Evolutionary conservation across 257 asterid species (phyloP).

Genomic region (Ocimum tenuiflorum): DNA sequence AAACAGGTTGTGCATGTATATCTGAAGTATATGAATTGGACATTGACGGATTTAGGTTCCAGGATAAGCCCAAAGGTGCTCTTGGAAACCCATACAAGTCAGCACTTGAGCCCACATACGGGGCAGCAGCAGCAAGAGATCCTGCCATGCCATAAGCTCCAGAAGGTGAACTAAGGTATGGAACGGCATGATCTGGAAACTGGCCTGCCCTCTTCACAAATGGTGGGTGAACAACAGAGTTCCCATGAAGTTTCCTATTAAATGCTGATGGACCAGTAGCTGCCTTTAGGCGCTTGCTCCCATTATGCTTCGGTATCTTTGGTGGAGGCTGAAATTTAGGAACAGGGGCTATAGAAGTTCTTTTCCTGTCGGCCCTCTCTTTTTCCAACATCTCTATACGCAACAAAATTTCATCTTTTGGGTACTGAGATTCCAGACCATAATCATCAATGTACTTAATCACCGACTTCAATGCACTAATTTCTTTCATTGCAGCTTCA

Average conservation of each 20-base stretch:
- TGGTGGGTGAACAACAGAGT: constrained; percentile 25
- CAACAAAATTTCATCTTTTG: constrained; percentile 35
- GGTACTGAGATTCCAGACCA: constrained; percentile 42
- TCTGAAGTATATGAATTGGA: constrained; percentile 36
- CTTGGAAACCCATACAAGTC: constrained; percentile 41
- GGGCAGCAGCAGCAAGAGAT: constrained; percentile 29
- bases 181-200: constrained; percentile 31
- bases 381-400: constrained; percentile 45
- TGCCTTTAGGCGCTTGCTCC: constrained; percentile 23
- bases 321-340: constrained; percentile 26
- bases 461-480: constrained; percentile 44
- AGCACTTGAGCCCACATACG: constrained; percentile 38
- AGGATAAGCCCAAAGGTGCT: constrained; percentile 28
- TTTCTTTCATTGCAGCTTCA: constrained; percentile 48
- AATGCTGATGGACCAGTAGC: constrained; percentile 21
- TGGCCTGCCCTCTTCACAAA: constrained; percentile 30
- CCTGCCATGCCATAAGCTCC: constrained; percentile 40
- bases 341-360: constrained; percentile 19
- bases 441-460: constrained; percentile 51
- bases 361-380: constrained; percentile 42
- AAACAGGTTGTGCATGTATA: constrained; percentile 33
- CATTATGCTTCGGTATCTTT: constrained; percentile 32
- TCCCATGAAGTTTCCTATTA: constrained; percentile 22
- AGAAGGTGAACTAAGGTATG: constrained; percentile 38
- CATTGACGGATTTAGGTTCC: constrained; percentile 31